phyloP scores from a whole-genome alignment of 208 protist species.

The Trichomonas gallinae region DNA sequence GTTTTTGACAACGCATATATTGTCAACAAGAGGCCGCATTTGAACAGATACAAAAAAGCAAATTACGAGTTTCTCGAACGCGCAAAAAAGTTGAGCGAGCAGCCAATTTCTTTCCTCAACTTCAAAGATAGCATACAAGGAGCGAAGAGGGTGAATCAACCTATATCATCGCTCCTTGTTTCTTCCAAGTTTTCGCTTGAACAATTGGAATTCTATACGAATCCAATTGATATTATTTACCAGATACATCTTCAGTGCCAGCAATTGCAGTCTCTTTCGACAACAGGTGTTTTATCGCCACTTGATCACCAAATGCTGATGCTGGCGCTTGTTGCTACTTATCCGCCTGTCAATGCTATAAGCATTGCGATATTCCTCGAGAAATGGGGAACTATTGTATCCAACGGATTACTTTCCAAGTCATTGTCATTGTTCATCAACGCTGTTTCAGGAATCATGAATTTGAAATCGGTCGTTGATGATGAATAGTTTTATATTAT shows the following conservation, averaged over 20 bases:
- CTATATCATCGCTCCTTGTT: neutral
- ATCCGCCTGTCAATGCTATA: neutral
- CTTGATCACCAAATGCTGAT: neutral
- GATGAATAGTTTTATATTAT: neutral
- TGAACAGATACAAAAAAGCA: neutral
- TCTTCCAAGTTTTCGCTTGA: neutral
- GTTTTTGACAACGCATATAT: neutral
- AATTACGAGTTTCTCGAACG: neutral
- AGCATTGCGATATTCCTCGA: neutral
- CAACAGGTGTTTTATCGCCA: neutral
- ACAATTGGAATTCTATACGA: neutral
- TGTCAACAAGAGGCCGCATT: neutral
- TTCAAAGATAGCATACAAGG: neutral
- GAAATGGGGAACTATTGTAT: neutral
- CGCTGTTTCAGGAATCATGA: neutral
- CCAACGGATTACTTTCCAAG: neutral
- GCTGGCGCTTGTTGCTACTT: neutral
- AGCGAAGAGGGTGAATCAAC: neutral
- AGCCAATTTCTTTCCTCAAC: neutral
- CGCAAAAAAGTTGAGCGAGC: neutral
- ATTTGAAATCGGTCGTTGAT: neutral
- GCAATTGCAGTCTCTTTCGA: neutral
- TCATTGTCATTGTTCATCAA: neutral
- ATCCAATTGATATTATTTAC: neutral
- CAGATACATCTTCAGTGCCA: neutral